Conservation (phyloP, 2,329 filamentous ascomycete species). For the Fusarium sp. region DNA sequence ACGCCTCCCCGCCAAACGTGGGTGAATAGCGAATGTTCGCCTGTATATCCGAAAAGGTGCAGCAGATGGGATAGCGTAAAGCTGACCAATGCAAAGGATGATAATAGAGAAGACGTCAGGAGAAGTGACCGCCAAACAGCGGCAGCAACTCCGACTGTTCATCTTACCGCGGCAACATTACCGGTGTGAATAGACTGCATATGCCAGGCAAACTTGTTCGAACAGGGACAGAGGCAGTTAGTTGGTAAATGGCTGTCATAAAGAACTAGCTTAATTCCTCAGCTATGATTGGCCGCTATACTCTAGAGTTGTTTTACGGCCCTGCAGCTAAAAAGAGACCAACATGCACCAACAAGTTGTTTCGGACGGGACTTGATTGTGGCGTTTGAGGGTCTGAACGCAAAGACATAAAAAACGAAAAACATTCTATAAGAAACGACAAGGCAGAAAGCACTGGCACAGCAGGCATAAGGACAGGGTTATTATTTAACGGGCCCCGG, state of each 20-base stretch:
- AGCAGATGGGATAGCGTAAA: conserved; percentile 3
- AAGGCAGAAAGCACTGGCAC: conserved; percentile 13
- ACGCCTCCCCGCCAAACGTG: conserved; percentile 18
- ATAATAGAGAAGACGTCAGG: not conserved
- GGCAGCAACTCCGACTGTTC: not conserved
- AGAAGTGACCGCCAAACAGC: not conserved
- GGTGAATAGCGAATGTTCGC: conserved; percentile 9
- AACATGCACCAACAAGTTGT: conserved; percentile 9
- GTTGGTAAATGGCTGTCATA: conserved; percentile 4
- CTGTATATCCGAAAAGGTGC: conserved; percentile 15
- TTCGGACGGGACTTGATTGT: conserved; percentile 18
- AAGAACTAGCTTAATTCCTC: not conserved
- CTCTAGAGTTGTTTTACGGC: conserved; percentile 6
- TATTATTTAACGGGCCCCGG: not conserved
- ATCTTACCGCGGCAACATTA: conserved; percentile 8
- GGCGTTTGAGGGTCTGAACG: conserved; percentile 28
- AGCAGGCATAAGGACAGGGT: conserved; percentile 15
- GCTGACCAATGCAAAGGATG: not conserved
- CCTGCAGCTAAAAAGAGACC: conserved; percentile 8
- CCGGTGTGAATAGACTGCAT: conserved; percentile 15
- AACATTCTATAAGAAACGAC: conserved; percentile 13
- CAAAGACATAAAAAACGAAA: not conserved
- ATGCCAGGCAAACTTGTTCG: conserved; percentile 9
- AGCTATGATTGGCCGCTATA: conserved; percentile 3
- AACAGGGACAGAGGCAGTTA: not conserved